Conservation (phyloP, 495 filamentous ascomycete genomes). For the Bacidia rubella region DNA sequence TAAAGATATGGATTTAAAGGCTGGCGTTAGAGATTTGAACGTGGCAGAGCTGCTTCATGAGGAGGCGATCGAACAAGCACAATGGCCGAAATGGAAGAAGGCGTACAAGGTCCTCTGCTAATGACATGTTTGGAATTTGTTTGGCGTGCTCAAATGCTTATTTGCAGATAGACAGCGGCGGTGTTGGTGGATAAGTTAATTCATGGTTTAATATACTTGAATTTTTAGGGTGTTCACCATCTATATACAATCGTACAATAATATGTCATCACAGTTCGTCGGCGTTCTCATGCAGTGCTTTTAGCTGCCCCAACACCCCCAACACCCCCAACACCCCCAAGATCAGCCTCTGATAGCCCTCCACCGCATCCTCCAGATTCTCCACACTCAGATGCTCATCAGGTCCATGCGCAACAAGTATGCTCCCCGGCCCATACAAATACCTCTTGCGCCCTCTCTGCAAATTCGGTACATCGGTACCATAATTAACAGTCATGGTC, state of each 20-base stretch:
- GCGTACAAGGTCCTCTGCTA: conserved; percentile 46
- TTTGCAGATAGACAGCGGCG: conserved; percentile 2
- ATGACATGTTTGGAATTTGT: background rate
- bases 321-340: conserved; percentile 1
- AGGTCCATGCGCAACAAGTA: conserved; percentile 77
- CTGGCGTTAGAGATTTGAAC: conserved; percentile 81
- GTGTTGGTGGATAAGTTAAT: conserved; percentile 1
- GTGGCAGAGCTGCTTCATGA: conserved; percentile 58
- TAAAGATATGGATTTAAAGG: conserved; percentile 70
- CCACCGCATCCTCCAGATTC: conserved; percentile 55
- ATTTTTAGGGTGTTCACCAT: too few relatives aligned
- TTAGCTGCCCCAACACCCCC: too few relatives aligned
- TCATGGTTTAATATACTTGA: background rate
- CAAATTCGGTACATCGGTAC: conserved; percentile 78
- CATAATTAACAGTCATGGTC: conserved; percentile 71
- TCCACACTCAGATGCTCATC: conserved; percentile 62
- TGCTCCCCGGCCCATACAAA: conserved; percentile 78
- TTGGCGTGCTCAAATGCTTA: background rate
- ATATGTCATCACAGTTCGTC: background rate
- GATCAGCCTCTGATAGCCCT: conserved; percentile 52
- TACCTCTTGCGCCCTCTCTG: conserved; percentile 63
- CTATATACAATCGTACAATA: conserved; percentile 1
- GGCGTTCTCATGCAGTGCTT: too few relatives aligned
- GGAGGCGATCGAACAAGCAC: conserved; percentile 55
- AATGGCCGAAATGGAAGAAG: conserved; percentile 82